Evolutionary conservation across 2,329 filamentous ascomycete genomes (phyloP).

Genomic region (Neoascochyta sp.): DNA sequence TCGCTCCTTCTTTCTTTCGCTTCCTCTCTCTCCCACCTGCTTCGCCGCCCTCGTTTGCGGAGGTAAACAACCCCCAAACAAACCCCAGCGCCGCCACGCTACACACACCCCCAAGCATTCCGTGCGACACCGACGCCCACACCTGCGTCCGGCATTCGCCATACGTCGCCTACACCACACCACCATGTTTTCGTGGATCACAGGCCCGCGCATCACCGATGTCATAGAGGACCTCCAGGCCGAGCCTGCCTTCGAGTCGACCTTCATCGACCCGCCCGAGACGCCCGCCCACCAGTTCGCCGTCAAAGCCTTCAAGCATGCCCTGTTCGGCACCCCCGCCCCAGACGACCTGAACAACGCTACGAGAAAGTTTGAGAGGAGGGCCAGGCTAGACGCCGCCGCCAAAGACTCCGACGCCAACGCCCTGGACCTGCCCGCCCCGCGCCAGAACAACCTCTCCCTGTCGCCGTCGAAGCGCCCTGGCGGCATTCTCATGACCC

Average conservation of each 20-base stretch:
- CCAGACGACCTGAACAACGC: conserved; percentile 42
- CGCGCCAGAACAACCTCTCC: conserved; percentile 17
- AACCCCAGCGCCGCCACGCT: conserved; percentile 10
- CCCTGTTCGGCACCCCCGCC: conserved; percentile 61
- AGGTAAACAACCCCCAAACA: conserved; percentile 39
- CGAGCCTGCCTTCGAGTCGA: conserved; percentile 39
- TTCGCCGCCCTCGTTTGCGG: conserved; percentile 15
- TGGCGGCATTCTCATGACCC: conserved; percentile 60
- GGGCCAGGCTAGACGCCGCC: conserved; percentile 24
- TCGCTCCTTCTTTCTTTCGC: too few species aligned
- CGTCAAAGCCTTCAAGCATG: conserved; percentile 63
- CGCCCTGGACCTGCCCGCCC: conserved; percentile 15
- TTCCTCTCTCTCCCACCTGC: too few species aligned
- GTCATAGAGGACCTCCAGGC: conserved; percentile 36
- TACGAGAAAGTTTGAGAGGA: conserved; percentile 22
- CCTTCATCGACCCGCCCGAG: conserved; percentile 54
- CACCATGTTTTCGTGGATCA: conserved; percentile 41
- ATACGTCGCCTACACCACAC: not conserved
- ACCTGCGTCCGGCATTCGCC: not conserved
- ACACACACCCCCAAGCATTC: conserved; percentile 7
- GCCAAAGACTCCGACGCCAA: conserved; percentile 24
- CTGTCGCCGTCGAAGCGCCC: conserved; percentile 56
- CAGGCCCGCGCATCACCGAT: conserved; percentile 37
- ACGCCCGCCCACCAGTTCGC: conserved; percentile 66
- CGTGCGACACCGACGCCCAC: not conserved